These are phyloP conservation scores for Diaporthe amygdali DNA, from an alignment of 2,329 filamentous ascomycete species.

Conservation along the genomic window DNA sequence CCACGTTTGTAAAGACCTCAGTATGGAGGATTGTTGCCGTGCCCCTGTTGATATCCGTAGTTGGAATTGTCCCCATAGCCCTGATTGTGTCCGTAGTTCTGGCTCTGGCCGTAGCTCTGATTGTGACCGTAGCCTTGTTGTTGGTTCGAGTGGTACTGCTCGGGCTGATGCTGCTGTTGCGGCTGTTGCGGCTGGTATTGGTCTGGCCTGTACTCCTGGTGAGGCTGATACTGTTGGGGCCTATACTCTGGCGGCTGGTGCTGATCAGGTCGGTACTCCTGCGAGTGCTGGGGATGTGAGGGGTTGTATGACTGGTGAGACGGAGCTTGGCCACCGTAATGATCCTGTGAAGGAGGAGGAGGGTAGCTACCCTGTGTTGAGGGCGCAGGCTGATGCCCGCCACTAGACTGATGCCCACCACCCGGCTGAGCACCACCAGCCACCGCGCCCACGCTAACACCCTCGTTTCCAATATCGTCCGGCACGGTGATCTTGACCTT, in stretches of 20 bases:
- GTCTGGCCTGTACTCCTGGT: conserved; percentile 20
- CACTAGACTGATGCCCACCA: conserved; percentile 34
- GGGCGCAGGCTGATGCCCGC: conserved; percentile 22
- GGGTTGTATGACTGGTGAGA: conserved; percentile 35
- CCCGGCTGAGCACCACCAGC: conserved; percentile 36
- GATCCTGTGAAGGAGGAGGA: background rate
- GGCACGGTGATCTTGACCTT: conserved; percentile 51
- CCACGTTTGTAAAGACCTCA: background rate
- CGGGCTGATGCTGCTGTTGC: conserved; percentile 24
- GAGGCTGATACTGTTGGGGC: conserved; percentile 25
- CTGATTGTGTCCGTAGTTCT: background rate
- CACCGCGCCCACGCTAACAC: conserved; percentile 48
- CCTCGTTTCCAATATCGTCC: conserved; percentile 53
- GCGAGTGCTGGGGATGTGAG: conserved; percentile 30
- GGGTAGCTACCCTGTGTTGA: background rate
- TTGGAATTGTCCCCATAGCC: background rate
- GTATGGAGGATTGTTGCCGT: background rate
- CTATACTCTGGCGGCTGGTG: conserved; percentile 25
- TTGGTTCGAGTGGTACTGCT: conserved; percentile 16
- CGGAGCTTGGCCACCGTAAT: conserved; percentile 30
- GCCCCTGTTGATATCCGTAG: background rate
- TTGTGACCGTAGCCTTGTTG: background rate
- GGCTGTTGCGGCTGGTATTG: conserved; percentile 24
- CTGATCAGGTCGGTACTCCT: conserved; percentile 22
- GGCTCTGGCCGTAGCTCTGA: background rate